Percentiles rank a stretch among this genome's conserved stretches.
Evolutionary conservation across 2,329 filamentous ascomycete species (phyloP).

Genomic region (Hypoxylon sp.): DNA sequence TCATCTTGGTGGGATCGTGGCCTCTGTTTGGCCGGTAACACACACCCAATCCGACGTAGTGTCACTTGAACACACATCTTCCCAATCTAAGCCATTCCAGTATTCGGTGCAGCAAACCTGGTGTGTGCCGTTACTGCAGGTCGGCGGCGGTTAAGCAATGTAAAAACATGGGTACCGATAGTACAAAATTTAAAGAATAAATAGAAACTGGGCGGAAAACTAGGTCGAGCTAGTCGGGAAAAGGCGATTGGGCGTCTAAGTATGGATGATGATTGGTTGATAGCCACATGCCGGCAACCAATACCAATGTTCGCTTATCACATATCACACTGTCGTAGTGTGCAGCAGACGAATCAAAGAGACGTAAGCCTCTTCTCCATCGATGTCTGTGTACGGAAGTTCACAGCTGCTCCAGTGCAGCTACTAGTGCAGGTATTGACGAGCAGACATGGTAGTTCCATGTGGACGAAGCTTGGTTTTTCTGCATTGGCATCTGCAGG

Average conservation of each 20-base stretch:
- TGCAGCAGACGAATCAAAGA: slow-evolving; percentile 45
- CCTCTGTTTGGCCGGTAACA: slow-evolving; percentile 50
- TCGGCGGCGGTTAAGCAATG: slow-evolving; percentile 59
- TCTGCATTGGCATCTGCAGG: slow-evolving; percentile 46
- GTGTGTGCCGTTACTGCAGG: slow-evolving; percentile 57
- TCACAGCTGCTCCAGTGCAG: slow-evolving; percentile 22
- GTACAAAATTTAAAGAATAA: slow-evolving; percentile 44
- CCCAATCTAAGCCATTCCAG: slow-evolving; percentile 46
- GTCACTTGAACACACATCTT: slow-evolving; percentile 47
- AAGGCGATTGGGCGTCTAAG: slow-evolving; percentile 60
- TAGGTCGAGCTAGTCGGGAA: slow-evolving; percentile 53
- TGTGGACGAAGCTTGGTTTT: slow-evolving; percentile 38
- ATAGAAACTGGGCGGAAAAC: slow-evolving; percentile 49
- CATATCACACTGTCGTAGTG: slow-evolving; percentile 52
- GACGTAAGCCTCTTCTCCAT: slow-evolving; percentile 26
- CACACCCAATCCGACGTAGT: slow-evolving; percentile 47
- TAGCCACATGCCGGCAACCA: slow-evolving; percentile 51
- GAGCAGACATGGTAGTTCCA: slow-evolving; percentile 44
- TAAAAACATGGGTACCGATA: slow-evolving; percentile 45
- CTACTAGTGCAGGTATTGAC: slow-evolving; percentile 30
- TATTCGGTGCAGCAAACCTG: slow-evolving; percentile 50
- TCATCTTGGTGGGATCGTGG: slow-evolving; percentile 35
- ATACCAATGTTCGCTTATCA: slow-evolving; percentile 53
- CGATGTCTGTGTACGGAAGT: slow-evolving; percentile 29
- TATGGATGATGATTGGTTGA: slow-evolving; percentile 55